A percentile compares a stretch with the other conserved stretches of the same genome.
phyloP scores from a whole-genome alignment of 1,284 basidiomycete genomes.

The Fomitiporia mediterranea region DNA sequence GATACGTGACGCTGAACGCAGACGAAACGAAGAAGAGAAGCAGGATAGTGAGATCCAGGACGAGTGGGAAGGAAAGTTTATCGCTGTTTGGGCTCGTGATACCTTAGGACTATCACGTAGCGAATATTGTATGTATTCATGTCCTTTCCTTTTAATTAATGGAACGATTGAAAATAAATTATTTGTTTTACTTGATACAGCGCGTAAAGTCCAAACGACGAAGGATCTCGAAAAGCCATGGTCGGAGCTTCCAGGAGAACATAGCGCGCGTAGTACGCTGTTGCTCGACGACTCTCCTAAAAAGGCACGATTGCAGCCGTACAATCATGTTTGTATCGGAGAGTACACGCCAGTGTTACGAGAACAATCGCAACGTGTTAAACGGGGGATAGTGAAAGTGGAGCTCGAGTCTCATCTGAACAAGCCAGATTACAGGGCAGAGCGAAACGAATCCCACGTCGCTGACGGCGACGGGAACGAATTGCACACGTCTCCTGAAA shows the following conservation, averaged over 20 bases:
- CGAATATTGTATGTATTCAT: slow-evolving; percentile 54
- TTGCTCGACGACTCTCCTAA: slow-evolving; percentile 77
- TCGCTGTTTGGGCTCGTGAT: slow-evolving; percentile 75
- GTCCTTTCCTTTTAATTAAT: slow-evolving; percentile 6
- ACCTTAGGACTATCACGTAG: slow-evolving; percentile 57
- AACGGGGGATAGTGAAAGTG: slow-evolving; percentile 12
- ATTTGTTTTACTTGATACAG: slow-evolving; percentile 21
- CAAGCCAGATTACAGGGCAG: not conserved
- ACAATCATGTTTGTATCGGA: slow-evolving; percentile 70
- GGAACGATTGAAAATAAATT: not conserved
- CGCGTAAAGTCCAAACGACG: slow-evolving; percentile 59
- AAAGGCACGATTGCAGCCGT: slow-evolving; percentile 77
- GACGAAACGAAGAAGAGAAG: slow-evolving; percentile 25
- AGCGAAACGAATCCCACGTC: not conserved
- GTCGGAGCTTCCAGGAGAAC: slow-evolving; percentile 42
- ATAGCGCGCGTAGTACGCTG: slow-evolving; percentile 66
- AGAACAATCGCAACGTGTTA: slow-evolving; percentile 38
- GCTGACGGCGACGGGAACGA: not conserved
- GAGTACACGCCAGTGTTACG: slow-evolving; percentile 56
- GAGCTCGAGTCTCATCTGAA: not conserved
- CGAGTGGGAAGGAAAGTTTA: slow-evolving; percentile 31
- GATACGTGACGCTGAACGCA: slow-evolving; percentile 15
- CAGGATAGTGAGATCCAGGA: too few relatives aligned
- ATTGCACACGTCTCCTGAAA: not conserved
- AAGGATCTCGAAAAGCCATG: slow-evolving; percentile 79